These are phyloP conservation scores for Aspergillus fumigatiaffinis DNA, from an alignment of 2,329 filamentous ascomycete species.

Conservation along the genomic window DNA sequence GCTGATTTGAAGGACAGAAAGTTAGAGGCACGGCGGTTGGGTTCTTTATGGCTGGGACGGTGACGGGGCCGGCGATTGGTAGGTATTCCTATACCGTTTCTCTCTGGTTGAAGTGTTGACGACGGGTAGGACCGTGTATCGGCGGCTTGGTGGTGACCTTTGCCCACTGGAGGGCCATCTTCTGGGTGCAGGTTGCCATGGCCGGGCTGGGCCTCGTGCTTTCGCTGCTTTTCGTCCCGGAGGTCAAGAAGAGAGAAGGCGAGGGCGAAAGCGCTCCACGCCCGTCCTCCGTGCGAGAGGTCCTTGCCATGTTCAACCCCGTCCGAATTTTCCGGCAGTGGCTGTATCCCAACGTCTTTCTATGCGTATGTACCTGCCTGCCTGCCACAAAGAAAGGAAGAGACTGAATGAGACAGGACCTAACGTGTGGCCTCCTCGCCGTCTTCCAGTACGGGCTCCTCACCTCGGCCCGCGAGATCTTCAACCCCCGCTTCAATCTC, in stretches of 20 bases:
- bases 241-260: constrained; percentile 53
- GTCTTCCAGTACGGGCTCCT: constrained; percentile 71
- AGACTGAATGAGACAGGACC: constrained; percentile 37
- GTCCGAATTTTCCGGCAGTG: constrained; percentile 58
- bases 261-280: constrained; percentile 33
- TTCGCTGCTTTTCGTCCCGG: constrained; percentile 63
- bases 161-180: constrained; percentile 69
- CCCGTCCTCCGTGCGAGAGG: constrained; percentile 33
- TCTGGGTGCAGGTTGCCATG: constrained; percentile 71
- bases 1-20: constrained; percentile 12
- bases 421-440: constrained; percentile 49
- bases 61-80: constrained; percentile 43
- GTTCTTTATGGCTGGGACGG: constrained; percentile 42
- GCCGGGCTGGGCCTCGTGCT: constrained; percentile 57
- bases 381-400: constrained; percentile 30
- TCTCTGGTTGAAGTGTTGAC: too few species aligned
- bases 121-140: constrained; percentile 49
- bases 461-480: constrained; percentile 66
- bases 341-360: constrained; percentile 64
- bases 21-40: constrained; percentile 44
- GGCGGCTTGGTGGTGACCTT: constrained; percentile 77
- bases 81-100: constrained; percentile 1
- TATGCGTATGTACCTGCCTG: constrained; percentile 44
- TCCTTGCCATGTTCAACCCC: constrained; percentile 55
- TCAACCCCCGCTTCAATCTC: constrained; percentile 69